Evolutionary conservation across 2,329 filamentous ascomycete species (phyloP), one percentile per base, ranked within the genome.

Genomic region (Emmonsiellopsis sp.): DNA sequence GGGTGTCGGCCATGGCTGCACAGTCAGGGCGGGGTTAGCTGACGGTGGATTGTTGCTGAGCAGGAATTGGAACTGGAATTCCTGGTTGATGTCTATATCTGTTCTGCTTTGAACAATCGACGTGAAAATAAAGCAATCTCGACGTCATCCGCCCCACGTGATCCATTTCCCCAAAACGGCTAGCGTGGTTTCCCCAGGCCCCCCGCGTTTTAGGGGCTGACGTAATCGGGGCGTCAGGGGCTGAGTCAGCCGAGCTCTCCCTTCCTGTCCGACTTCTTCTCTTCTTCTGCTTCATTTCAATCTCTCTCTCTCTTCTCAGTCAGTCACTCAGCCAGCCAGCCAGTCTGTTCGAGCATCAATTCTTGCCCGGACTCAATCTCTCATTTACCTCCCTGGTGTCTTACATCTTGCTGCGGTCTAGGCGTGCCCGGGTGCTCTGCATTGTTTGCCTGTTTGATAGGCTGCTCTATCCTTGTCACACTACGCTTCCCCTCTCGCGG

Each of bases 1-100:
- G 60, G 37, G 65, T 60, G 53, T 74, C 72, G 31, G 69, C 63
- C 74, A 76, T 76, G 36, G 13, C 2, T 48, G 11, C n/a, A 27
- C 21, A 27, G 21, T 27, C 21, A 27, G 21, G 3, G 1, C 5
- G 21, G 21, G 21, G 21, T 13, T 37, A 11, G 5, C 36, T 47
- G 33, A 10, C n/a, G 42, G 14, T 33, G 34, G n/a, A 39, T 39
- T 14, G 11, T 9, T 27, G 21, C 1, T 27, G 21, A 27, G 21
- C 21, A 27, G 3, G 21, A 27, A 27, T 27, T 27, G 21, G 21
- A 27, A 5, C 5, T 27, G 21, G 21, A 27, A 27, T 27, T 27
- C 21, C 21, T 27, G 21, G 21, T 27, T 27, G 21, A 27, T 27
- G 21, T 27, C 21, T 27, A 27, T 27, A 3, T 27, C 5, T 27